Conservation (phyloP, 1,139 yeast genomes). For the Hansenula anomala region DNA sequence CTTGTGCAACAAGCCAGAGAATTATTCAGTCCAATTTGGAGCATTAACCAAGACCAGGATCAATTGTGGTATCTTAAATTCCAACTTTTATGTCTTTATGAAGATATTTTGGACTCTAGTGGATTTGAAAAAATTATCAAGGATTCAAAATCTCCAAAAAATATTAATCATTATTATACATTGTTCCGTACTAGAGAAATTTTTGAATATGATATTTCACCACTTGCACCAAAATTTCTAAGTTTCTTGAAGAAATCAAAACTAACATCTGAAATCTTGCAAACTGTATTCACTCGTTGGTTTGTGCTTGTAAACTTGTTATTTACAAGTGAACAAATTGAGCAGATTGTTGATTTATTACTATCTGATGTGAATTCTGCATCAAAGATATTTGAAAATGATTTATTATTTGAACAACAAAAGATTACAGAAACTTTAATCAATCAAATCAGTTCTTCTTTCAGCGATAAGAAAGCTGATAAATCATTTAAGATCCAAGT, state of each 20-base stretch:
- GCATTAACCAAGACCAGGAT: constrained; percentile 12
- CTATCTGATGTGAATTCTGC: constrained; percentile 19
- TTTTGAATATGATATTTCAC: constrained; percentile 24
- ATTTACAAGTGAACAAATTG: constrained; percentile 23
- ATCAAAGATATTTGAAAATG: constrained; percentile 17
- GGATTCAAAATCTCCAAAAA: constrained; percentile 1
- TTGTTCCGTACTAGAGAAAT: constrained; percentile 47
- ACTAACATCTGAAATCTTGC: constrained; percentile 17
- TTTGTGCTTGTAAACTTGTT: constrained; percentile 38
- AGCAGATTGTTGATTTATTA: constrained; percentile 12
- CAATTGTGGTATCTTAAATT: constrained; percentile 43
- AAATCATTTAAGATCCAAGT: constrained; percentile 6
- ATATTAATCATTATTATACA: constrained; percentile 31
- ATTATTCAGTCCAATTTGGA: constrained; percentile 15
- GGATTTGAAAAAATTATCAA: constrained; percentile 12
- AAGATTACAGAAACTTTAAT: constrained; percentile 27
- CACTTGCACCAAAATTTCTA: constrained; percentile 26
- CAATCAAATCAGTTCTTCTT: constrained; percentile 9
- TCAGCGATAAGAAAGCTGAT: constrained; percentile 5
- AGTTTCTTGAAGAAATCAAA: constrained; percentile 17
- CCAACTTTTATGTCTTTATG: constrained; percentile 44
- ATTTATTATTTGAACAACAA: constrained; percentile 39
- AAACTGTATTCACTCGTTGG: constrained; percentile 48
- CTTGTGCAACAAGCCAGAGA: constrained; percentile 4
- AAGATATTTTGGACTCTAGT: constrained; percentile 29